Evolutionary conservation across 805 yeast species (phyloP).

Genomic region (Yamadazyma philogaea): DNA sequence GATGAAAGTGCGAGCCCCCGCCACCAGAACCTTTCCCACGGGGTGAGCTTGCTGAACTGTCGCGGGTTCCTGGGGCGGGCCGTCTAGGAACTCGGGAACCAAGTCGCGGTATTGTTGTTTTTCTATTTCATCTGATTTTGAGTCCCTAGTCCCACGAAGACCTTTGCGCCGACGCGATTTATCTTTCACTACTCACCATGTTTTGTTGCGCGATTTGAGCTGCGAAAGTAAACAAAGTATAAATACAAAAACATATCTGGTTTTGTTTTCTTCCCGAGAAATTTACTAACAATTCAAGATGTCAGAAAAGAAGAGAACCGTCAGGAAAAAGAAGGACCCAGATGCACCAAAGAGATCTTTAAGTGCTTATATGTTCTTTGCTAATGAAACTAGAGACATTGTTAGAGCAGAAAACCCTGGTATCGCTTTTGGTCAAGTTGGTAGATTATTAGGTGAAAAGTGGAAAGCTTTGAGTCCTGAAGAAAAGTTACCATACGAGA

Average conservation of each 20-base stretch:
- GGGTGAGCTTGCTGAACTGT: not conserved
- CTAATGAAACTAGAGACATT: constrained; percentile 94
- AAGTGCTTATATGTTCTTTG: constrained; percentile 98
- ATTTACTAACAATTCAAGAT: constrained; percentile 12
- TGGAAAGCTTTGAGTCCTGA: constrained; percentile 89
- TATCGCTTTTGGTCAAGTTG: constrained; percentile 91
- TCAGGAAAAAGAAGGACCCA: constrained; percentile 70
- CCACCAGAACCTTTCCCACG: not conserved
- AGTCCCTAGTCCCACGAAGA: not conserved
- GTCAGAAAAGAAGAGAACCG: constrained; percentile 42
- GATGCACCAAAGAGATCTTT: constrained; percentile 99
- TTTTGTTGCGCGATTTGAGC: constrained; percentile 1
- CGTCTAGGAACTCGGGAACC: no score
- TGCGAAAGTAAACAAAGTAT: constrained; percentile 7
- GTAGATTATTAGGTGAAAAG: constrained; percentile 90
- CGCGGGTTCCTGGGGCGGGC: no score
- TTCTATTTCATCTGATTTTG: not conserved
- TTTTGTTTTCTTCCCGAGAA: not conserved
- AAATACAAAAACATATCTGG: constrained; percentile 4
- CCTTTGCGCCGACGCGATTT: not conserved
- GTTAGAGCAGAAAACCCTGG: constrained; percentile 97
- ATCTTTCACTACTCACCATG: not conserved
- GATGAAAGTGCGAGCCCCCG: not conserved
- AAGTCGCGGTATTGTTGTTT: not conserved
- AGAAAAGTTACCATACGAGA: constrained; percentile 86